Base-by-base conservation (phyloP, 805 yeast species). In the Saccharomycopsis guyanensis region DNA sequence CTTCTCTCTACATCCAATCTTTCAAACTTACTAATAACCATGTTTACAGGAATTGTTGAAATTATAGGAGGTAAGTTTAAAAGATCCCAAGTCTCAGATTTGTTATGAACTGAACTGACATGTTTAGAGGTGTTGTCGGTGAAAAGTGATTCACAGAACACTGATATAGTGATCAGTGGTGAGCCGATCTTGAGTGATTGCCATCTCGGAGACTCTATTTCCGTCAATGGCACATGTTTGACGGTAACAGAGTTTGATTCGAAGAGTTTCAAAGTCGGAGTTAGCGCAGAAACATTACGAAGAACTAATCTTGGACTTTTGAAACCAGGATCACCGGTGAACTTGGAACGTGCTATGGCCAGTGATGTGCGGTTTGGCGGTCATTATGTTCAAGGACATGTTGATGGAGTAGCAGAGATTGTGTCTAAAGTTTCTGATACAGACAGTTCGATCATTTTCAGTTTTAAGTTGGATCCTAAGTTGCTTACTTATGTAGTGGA, bases 361-460 rank as follows among this genome's bases (percentile, higher is more conserved):
- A 12, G 46, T 18, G 86, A 85, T 44, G 86, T 80, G 4, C 71
- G 98, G 53, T 78, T 89, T 57, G 99, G 99, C 20, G 99, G 99
- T 0, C 99, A 93, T 63, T 77, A 91, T 53, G 99, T 93, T 2
- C 98, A 93, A 58, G 99, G 98, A 4, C 99, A 93, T 66, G 87
- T 93, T 24, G 99, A 93, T 61, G 86, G 96, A 0, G 72, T 82
- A 31, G 96, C 96, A 2, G 63, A 61, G 31, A 82, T 91, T 34
- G 71, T 73, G 1, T 61, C 64, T 0, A 70, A 64, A 23, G 63
- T 54, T 7, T 65, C 74, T 1, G 97, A 89, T 58, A 83, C 64
- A n/a, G 72, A 79, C 1, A 86, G 87, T 61, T 81, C 97, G 1
- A 67, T 87, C 29, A 70, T 81, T 3, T 83, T 79, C 61, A 82